Base-by-base conservation (phyloP, 176 grass and related monocot genomes). In the Elaeis guineensis region DNA sequence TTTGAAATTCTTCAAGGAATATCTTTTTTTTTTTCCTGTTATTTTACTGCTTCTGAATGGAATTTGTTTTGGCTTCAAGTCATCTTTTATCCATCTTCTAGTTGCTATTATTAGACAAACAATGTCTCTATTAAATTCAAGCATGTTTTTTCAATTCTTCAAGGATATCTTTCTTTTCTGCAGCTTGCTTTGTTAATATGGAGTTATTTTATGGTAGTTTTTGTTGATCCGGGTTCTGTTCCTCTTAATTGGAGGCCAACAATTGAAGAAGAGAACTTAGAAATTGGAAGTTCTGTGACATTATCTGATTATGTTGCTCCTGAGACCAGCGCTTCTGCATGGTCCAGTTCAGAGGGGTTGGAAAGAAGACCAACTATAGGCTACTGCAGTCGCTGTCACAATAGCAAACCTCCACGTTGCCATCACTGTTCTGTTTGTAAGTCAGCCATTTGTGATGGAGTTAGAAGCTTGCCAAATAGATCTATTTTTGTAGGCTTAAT, bases 401-500 rank as follows among this genome's bases (percentile, higher is more conserved):
- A 85, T 77, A 76, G 80, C 75, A 96, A 96, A 68, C 87, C 87
- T 78, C 81, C 75, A 48, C 86, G 92, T 53, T 88, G 92, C 64
- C 92, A 96, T 63, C 90, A 95, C 66, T 95, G 90, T 78, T 95
- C 90, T 67, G 71, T 95, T 22, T 95, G 90, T 95, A 86, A 83
- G 90, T 77, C 52, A 71, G 16, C 50, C 65, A 64, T 68, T 55
- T 21, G 2, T 22, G 52, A 16, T 44, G 35, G 35, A 44, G 35
- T 44, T 44, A 44, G 8, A 12, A 44, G 6, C 9, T 44, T 11
- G 35, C 30, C 30, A 11, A 44, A 44, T 44, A 44, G 7, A 11
- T 44, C 35, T 44, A 44, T 44, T 44, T 44, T 44, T 44, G 35
- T 12, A 12, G 35, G 35, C 35, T 7, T 44, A 44, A 44, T 44